Percentiles rank a stretch among this genome's conserved stretches.
phyloP scores from a whole-genome alignment of 208 protist genomes.

The Trypanosoma scelopori region DNA sequence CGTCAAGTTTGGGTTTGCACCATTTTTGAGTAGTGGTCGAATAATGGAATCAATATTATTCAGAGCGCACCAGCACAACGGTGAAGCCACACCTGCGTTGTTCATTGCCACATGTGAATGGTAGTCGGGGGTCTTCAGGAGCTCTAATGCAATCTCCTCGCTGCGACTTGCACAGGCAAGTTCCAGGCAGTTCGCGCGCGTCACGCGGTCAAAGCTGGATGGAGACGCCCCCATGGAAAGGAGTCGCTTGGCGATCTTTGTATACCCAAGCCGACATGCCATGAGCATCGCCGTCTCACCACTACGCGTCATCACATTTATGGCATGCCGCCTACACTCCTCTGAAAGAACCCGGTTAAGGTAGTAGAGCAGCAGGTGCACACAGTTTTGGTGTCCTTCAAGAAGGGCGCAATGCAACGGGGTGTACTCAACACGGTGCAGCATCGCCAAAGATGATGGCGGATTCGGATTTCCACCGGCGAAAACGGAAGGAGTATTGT shows the following conservation, averaged over 20 bases:
- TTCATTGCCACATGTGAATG: conserved; percentile 63
- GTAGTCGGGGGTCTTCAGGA: conserved; percentile 45
- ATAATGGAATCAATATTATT: conserved; percentile 72
- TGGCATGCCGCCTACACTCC: conserved; percentile 32
- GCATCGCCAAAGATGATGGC: conserved; percentile 6
- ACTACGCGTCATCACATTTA: conserved; percentile 65
- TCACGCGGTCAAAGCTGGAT: conserved; percentile 64
- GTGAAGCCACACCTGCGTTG: conserved; percentile 66
- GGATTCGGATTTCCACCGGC: not conserved
- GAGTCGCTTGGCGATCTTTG: conserved; percentile 51
- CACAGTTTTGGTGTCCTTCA: conserved; percentile 42
- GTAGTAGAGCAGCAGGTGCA: conserved; percentile 33
- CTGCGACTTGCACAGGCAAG: conserved; percentile 71
- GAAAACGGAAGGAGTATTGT: conserved; percentile 7
- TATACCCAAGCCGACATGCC: conserved; percentile 58
- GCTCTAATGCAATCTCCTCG: conserved; percentile 49
- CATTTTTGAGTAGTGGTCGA: conserved; percentile 45
- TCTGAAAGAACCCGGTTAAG: conserved; percentile 10
- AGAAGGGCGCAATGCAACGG: conserved; percentile 70
- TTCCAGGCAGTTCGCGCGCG: conserved; percentile 64
- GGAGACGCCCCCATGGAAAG: conserved; percentile 60
- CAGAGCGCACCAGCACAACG: conserved; percentile 79
- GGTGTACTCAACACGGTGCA: conserved; percentile 53
- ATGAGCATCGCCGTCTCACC: conserved; percentile 71
- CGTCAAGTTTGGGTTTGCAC: conserved; percentile 53